phyloP scores from a whole-genome alignment of 768 basidiomycete species.

The Rhizopogon sp. region DNA sequence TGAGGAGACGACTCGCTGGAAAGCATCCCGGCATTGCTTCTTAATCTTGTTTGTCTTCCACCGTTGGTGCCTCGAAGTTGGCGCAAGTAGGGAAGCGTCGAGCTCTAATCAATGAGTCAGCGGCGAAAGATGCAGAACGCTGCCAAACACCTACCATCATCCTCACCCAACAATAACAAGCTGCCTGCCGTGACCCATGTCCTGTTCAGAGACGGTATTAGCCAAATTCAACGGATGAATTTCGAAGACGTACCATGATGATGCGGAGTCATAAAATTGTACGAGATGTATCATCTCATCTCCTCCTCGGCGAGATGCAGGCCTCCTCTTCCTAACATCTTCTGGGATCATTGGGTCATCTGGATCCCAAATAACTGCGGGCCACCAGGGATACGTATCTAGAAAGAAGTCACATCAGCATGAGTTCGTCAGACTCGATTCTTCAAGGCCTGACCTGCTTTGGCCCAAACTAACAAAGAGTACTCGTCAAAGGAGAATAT shows the following conservation, averaged over 20 bases:
- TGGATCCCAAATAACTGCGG: constrained; percentile 69
- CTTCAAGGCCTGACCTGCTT: constrained; percentile 45
- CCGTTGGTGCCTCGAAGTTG: constrained; percentile 45
- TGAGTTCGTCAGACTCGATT: background rate
- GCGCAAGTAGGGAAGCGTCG: constrained; percentile 58
- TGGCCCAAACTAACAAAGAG: constrained; percentile 70
- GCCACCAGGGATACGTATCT: constrained; percentile 87
- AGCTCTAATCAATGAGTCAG: constrained; percentile 38
- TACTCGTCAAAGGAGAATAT: background rate
- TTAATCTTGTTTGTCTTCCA: constrained; percentile 53
- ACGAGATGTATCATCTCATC: constrained; percentile 54
- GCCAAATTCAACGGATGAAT: background rate
- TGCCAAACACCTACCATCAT: constrained; percentile 46
- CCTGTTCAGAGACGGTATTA: constrained; percentile 35
- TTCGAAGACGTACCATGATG: constrained; percentile 48
- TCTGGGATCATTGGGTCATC: constrained; percentile 55
- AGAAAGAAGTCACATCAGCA: constrained; percentile 5
- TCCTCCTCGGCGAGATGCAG: constrained; percentile 28
- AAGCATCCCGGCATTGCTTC: constrained; percentile 58
- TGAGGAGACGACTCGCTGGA: constrained; percentile 38
- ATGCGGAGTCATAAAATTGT: constrained; percentile 71
- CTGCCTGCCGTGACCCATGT: constrained; percentile 52
- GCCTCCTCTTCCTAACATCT: constrained; percentile 24
- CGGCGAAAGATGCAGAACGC: background rate
- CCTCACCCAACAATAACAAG: constrained; percentile 66